A percentile compares a stretch with the other conserved stretches of the same genome.
Evolutionary conservation across 305 asterid species (phyloP).

Genomic region (Solanum chacoense): DNA sequence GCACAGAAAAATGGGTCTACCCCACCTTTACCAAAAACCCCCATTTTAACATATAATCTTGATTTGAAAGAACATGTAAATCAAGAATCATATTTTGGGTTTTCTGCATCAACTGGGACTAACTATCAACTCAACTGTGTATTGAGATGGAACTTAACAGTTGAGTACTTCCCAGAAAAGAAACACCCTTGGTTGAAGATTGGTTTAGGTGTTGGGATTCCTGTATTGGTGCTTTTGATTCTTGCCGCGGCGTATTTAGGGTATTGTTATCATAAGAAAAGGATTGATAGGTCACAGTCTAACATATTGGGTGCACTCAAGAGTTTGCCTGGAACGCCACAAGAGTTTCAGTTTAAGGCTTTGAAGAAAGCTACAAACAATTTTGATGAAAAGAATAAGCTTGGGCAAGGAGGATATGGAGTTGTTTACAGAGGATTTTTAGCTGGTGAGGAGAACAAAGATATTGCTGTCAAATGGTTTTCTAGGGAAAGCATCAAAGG

Average conservation of each 20-base stretch:
- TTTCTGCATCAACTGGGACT: constrained; percentile 76
- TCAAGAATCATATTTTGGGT: constrained; percentile 69
- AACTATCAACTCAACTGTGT: constrained; percentile 50
- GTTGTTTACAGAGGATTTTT: constrained; percentile 60
- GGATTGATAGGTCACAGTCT: constrained; percentile 19
- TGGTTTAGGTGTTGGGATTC: constrained; percentile 39
- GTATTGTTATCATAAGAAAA: constrained; percentile 22
- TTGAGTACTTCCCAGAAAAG: constrained; percentile 27
- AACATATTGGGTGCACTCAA: constrained; percentile 48
- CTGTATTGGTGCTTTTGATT: constrained; percentile 27
- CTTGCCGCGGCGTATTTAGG: constrained; percentile 25
- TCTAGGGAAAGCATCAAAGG: constrained; percentile 74
- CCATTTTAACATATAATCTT: constrained; percentile 26
- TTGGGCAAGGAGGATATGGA: constrained; percentile 91
- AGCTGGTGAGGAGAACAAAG: constrained; percentile 31
- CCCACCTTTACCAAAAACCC: constrained; percentile 43
- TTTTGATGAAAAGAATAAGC: constrained; percentile 63
- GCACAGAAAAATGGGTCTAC: constrained; percentile 25
- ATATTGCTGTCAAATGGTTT: constrained; percentile 82
- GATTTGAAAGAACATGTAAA: constrained; percentile 26
- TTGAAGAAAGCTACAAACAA: constrained; percentile 71
- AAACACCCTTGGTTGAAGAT: constrained; percentile 10
- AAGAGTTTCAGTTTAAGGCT: constrained; percentile 58
- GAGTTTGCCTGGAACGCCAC: constrained; percentile 75
- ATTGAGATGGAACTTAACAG: constrained; percentile 71